Evolutionary conservation across 1,284 basidiomycete genomes (phyloP).

Genomic region (Mycena citricolor): DNA sequence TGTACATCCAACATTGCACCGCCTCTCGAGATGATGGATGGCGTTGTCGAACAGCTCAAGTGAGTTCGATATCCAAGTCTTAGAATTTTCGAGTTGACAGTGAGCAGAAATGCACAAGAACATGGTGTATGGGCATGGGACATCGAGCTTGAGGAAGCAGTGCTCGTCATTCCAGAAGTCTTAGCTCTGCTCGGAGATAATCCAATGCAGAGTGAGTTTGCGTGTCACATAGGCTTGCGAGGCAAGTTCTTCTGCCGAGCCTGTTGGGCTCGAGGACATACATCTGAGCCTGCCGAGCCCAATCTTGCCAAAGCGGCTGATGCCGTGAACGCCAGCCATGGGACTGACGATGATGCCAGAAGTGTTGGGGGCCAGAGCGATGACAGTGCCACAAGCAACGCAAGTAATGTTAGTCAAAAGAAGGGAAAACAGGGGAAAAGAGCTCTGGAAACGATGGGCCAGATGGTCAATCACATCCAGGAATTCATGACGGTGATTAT

Average conservation of each 20-base stretch:
- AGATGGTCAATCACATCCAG: constrained; percentile 21
- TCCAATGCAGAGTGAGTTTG: constrained; percentile 40
- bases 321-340: not conserved
- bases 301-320: not conserved
- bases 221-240: constrained; percentile 34
- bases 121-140: constrained; percentile 36
- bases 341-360: not conserved
- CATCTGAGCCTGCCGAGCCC: not conserved
- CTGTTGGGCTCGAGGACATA: constrained; percentile 30
- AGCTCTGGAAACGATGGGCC: constrained; percentile 9
- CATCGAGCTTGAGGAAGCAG: constrained; percentile 20
- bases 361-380: not conserved
- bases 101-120: constrained; percentile 23
- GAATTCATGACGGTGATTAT: constrained; percentile 25
- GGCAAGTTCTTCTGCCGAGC: constrained; percentile 36
- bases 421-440: not conserved
- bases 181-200: constrained; percentile 38
- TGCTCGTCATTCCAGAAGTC: constrained; percentile 32
- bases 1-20: constrained; percentile 30
- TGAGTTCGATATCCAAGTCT: constrained; percentile 9
- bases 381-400: not conserved
- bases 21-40: constrained; percentile 40
- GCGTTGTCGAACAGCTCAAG: constrained; percentile 28
- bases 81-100: too few species aligned
- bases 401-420: too few species aligned